These are phyloP conservation scores for Daldinia decipiens DNA, from an alignment of 495 filamentous ascomycete species.

Conservation along the genomic window DNA sequence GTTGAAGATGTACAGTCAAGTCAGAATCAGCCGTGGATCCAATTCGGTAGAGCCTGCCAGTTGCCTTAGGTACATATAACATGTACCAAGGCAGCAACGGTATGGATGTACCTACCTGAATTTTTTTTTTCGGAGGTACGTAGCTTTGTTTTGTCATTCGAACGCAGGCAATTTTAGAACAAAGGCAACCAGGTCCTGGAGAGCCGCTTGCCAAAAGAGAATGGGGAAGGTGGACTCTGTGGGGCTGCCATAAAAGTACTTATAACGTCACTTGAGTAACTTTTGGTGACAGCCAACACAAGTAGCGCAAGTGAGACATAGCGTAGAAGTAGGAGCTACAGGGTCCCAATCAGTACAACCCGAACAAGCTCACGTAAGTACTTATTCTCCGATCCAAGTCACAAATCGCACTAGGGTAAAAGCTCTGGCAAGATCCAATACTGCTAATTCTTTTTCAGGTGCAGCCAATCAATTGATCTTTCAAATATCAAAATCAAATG, in stretches of 20 bases:
- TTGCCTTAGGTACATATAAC: conserved; percentile 1
- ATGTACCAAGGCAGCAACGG: neutral
- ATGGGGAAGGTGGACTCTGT: conserved; percentile 10
- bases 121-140: neutral
- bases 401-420: conserved; percentile 11
- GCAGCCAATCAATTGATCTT: conserved; percentile 36
- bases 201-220: conserved; percentile 33
- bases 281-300: neutral
- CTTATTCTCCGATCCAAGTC: conserved; percentile 24
- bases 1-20: conserved; percentile 20
- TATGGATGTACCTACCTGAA: too few species aligned
- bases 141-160: conserved; percentile 7
- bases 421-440: conserved; percentile 27
- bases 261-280: conserved; percentile 35
- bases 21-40: conserved; percentile 30
- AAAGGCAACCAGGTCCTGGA: conserved; percentile 13
- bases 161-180: conserved; percentile 17
- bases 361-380: conserved; percentile 10
- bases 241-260: conserved; percentile 9
- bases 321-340: neutral
- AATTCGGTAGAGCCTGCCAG: conserved; percentile 21
- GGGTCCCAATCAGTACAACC: conserved; percentile 6
- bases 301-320: conserved; percentile 13
- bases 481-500: conserved; percentile 9
- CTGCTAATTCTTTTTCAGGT: conserved; percentile 26